phyloP scores from a whole-genome alignment of 176 grass and related monocot species.

The Calamus simplicifolius region DNA sequence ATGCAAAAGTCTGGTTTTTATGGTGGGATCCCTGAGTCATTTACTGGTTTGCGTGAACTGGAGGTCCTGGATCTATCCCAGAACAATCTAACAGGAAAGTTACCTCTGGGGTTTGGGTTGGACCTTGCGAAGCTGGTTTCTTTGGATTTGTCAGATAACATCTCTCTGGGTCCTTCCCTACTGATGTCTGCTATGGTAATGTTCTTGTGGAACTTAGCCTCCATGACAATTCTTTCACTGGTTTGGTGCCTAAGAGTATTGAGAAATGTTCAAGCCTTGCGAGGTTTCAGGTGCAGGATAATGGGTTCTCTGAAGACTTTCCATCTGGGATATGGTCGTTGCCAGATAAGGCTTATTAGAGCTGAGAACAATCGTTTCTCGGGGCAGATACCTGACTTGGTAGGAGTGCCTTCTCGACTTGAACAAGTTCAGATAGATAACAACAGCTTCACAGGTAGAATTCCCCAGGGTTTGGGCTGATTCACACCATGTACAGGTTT shows the following conservation, averaged over 20 bases:
- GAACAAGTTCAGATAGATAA: conserved; percentile 75
- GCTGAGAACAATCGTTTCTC: conserved; percentile 50
- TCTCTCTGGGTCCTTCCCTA: conserved; percentile 50
- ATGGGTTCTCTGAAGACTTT: conserved; percentile 46
- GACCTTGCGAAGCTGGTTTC: conserved; percentile 35
- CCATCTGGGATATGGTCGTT: conserved; percentile 59
- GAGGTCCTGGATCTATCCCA: conserved; percentile 57
- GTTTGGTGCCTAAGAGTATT: conserved; percentile 14
- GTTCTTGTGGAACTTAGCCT: conserved; percentile 14
- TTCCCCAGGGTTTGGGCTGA: conserved; percentile 42
- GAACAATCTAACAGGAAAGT: conserved; percentile 45
- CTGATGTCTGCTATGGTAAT: conserved; percentile 22
- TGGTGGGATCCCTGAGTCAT: conserved; percentile 33
- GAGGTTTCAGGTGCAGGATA: conserved; percentile 64
- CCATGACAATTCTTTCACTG: conserved; percentile 23
- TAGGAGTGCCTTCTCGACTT: conserved; percentile 27
- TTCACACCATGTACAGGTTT: conserved; percentile 64
- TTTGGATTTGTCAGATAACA: conserved; percentile 53
- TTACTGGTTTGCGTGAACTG: conserved; percentile 37
- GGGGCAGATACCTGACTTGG: conserved; percentile 37
- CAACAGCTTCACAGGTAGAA: conserved; percentile 50
- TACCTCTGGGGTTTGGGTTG: conserved; percentile 44
- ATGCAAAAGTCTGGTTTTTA: conserved; percentile 56
- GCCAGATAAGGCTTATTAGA: conserved; percentile 48
- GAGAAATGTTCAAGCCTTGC: conserved; percentile 34